Base-by-base conservation (phyloP, 441 rosid genomes). In the Mallotus repandus region DNA sequence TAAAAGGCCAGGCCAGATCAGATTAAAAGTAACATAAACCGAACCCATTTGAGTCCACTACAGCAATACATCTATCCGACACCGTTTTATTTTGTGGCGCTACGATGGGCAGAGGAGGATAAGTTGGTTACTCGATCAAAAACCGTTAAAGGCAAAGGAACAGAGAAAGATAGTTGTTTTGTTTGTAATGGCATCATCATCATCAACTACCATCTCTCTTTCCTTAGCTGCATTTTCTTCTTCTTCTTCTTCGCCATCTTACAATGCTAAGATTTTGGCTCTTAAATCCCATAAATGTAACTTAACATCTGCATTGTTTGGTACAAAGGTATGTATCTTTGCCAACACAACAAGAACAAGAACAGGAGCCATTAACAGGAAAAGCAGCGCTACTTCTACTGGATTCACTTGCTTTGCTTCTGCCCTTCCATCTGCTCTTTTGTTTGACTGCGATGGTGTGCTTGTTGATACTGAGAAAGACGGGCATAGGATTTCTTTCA, bases 391-490 rank as follows among this genome's bases (percentile, higher is more conserved):
- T 73, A 59, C 70, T 48, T 68, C 74, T 35, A 22, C 54, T 7
- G 75, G 80, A 55, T 9, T 81, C 73, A 75, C 78, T 54, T 81
- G 91, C 84, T 88, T 82, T 9, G 84, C 87, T 55, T 65, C 85
- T 48, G 78, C 75, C 78, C 86, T 93, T 76, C 99, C 94, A 6
- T 83, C 91, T 3, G 98, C 97, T 66, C 94, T 93, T 65, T 85
- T 91, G 41, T 92, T 95, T 68, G 95, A 95, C 71, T 95, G 99
- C 71, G 99, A 95, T 72, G 98, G 99, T 19, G 99, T 95, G 25
- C 98, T 90, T 21, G 99, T 93, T 61, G 99, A 95, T 72, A 93
- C 98, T 22, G 98, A 93, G 86, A 91, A 89, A 81, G 99, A 93
- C 74, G 99, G 98, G 49, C 98, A 95, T 81, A 79, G 93, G 85